Evolutionary conservation across 176 grass and related monocot species (phyloP), one percentile per base, ranked within the genome.

Genomic region (Raddia guianensis): DNA sequence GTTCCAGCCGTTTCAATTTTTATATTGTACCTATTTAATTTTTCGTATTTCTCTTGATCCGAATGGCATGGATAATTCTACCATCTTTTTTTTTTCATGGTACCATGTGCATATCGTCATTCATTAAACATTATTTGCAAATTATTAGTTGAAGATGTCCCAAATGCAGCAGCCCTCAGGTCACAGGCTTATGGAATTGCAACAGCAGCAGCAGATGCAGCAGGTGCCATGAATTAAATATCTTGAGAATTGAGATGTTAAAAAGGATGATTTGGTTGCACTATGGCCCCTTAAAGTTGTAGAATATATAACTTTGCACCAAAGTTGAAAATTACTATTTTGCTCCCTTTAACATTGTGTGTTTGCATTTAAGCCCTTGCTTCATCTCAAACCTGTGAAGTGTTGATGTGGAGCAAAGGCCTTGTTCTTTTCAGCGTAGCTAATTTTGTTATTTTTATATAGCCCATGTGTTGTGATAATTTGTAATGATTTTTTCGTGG

Each of bases 91-190:
- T 3, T 35, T 47, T 81, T 48, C 14, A 51, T 68, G 43, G 12
- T 72, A 59, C 42, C 50, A 1, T 73, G 8, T 73, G 19, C 63
- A 66, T 66, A 5, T 63, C 73, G 45, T 21, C 66, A 66, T 56
- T 76, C 27, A 58, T 65, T 76, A 81, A 33, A 57, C 52, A 66
- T 13, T 82, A 59, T 73, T 86, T 89, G 83, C 51, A 53, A 86
- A 74, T 12, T 82, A 66, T 84, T 90, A 93, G 88, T 84, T 98
- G 84, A 91, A 99, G 70, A 80, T 82, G 86, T 70, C 79, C 43
- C 92, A 91, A 72, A 95, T 93, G 88, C 96, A 93, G 58, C 96
- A 95, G 71, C 85, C 85, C 55, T 87, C 96, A 79, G 89, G 89
- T 67, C 89, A 95, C 59, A 89, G 88, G 50, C 51, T 80, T 53